phyloP scores from a whole-genome alignment of 495 filamentous ascomycete genomes.

The Neurospora sp. region DNA sequence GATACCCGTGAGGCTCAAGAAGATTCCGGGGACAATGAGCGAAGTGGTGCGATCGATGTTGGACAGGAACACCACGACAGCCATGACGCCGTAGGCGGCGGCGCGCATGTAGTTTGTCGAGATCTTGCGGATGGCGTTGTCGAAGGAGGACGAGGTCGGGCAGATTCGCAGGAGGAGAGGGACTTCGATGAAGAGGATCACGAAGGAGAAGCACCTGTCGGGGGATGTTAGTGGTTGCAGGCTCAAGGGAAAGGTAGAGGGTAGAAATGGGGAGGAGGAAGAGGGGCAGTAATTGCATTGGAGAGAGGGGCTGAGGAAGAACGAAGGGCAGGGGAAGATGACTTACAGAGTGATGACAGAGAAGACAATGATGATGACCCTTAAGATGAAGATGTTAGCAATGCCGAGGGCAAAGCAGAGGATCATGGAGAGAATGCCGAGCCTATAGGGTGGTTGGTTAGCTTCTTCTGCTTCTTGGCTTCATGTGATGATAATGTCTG shows the following conservation, averaged over 20 bases:
- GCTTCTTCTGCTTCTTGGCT: neutral
- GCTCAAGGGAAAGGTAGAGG: neutral
- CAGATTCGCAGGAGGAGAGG: conserved; percentile 96
- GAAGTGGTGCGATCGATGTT: conserved; percentile 50
- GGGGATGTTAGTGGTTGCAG: conserved; percentile 1
- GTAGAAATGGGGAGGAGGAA: conserved; percentile 60
- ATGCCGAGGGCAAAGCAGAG: conserved; percentile 93
- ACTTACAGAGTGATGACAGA: conserved; percentile 72
- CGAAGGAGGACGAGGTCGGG: conserved; percentile 84
- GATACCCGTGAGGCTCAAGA: conserved; percentile 63
- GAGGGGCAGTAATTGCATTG: too few relatives aligned
- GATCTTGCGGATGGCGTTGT: conserved; percentile 81
- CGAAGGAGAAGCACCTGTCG: conserved; percentile 60
- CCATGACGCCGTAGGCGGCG: conserved; percentile 76
- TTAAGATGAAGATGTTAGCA: conserved; percentile 69
- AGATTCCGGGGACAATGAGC: conserved; percentile 76
- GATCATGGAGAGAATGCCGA: conserved; percentile 86
- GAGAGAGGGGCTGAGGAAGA: too few relatives aligned
- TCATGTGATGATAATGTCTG: neutral
- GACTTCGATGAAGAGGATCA: conserved; percentile 95
- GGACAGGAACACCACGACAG: conserved; percentile 73
- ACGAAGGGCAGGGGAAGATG: conserved; percentile 15
- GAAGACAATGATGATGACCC: conserved; percentile 64
- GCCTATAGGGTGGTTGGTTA: conserved; percentile 51
- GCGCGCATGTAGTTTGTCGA: conserved; percentile 96